These are phyloP conservation scores for Fonsecaea pugnacius DNA, from an alignment of 2,329 filamentous ascomycete species.

Conservation along the genomic window DNA sequence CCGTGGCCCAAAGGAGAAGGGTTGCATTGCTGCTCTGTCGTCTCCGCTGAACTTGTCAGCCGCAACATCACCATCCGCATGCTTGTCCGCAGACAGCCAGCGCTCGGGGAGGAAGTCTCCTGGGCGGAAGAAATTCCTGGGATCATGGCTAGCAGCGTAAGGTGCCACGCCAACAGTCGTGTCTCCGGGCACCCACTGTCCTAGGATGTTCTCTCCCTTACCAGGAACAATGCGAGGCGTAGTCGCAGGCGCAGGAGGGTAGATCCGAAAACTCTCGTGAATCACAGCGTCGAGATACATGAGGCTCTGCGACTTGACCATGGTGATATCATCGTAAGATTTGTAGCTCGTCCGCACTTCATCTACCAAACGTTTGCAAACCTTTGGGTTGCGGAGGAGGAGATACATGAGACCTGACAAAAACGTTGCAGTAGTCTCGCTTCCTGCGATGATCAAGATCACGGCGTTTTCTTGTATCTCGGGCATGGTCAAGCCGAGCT, in stretches of 20 bases:
- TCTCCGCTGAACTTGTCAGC: slow-evolving; percentile 35
- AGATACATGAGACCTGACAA: slow-evolving; percentile 45
- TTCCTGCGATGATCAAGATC: slow-evolving; percentile 50
- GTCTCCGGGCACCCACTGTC: slow-evolving; percentile 41
- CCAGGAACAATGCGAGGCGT: slow-evolving; percentile 27
- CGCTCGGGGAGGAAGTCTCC: slow-evolving; percentile 29
- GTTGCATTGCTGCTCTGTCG: slow-evolving; percentile 38
- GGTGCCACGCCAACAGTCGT: slow-evolving; percentile 27
- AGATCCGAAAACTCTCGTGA: slow-evolving; percentile 53
- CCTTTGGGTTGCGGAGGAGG: slow-evolving; percentile 36
- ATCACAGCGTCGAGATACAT: slow-evolving; percentile 53
- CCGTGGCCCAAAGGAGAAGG: slow-evolving; percentile 46
- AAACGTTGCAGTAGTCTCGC: slow-evolving; percentile 50
- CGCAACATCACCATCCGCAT: neutral
- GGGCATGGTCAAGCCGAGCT: slow-evolving; percentile 36
- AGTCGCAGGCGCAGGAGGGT: slow-evolving; percentile 47
- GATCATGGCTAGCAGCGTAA: slow-evolving; percentile 36
- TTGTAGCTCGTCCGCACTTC: slow-evolving; percentile 40
- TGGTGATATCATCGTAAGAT: slow-evolving; percentile 41
- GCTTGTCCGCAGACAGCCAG: slow-evolving; percentile 13
- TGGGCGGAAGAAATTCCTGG: slow-evolving; percentile 37
- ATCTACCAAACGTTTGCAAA: slow-evolving; percentile 31
- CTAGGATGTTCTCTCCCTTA: slow-evolving; percentile 7
- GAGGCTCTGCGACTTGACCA: slow-evolving; percentile 40
- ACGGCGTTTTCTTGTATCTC: slow-evolving; percentile 45